Evolutionary conservation across 106 monocot species (phyloP).

Genomic region (Dendrobium nobile): DNA sequence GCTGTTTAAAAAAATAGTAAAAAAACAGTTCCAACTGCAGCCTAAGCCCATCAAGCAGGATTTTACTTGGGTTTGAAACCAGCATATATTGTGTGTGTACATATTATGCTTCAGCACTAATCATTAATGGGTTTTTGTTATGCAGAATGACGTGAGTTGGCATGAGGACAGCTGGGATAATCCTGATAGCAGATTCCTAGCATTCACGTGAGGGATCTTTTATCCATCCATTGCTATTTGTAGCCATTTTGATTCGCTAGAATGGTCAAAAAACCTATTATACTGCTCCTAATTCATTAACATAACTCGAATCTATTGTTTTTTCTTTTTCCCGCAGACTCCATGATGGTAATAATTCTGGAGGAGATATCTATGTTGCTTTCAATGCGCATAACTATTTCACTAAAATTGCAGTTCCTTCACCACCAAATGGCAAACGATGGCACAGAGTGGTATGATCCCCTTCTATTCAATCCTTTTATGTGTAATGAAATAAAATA

Average conservation of each 20-base stretch:
- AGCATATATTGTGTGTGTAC: too few species aligned
- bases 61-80: too few species aligned
- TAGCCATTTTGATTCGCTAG: neutral
- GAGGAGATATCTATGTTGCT: constrained; percentile 79
- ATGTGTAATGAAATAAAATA: too few species aligned
- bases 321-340: constrained; percentile 32
- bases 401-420: constrained; percentile 54
- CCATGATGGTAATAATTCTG: constrained; percentile 58
- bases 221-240: neutral
- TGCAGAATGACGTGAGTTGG: constrained; percentile 93
- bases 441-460: constrained; percentile 91
- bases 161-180: constrained; percentile 94
- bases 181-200: constrained; percentile 86
- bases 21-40: too few species aligned
- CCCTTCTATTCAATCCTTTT: neutral
- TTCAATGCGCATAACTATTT: constrained; percentile 90
- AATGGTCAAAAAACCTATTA: neutral
- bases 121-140: too few species aligned
- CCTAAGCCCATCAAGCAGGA: too few species aligned
- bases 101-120: too few species aligned
- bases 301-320: too few species aligned
- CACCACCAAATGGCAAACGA: constrained; percentile 45
- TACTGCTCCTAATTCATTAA: neutral
- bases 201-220: constrained; percentile 68
- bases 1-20: too few species aligned